Evolutionary conservation across 495 filamentous ascomycete species (phyloP).

Genomic region (Podospora bellae-mahoneyi): DNA sequence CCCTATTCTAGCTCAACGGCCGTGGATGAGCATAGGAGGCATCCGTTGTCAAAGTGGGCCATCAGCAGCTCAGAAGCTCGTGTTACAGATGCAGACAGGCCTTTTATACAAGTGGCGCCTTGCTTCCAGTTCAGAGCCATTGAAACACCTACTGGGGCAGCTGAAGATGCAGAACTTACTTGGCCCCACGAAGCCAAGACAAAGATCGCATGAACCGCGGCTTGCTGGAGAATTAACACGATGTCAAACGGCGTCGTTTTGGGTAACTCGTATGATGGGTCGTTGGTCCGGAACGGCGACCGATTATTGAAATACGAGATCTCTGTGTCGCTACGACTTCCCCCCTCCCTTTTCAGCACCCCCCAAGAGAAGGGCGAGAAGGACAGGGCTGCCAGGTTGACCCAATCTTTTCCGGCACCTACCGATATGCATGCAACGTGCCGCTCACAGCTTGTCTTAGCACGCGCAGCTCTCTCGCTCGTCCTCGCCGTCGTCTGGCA

Average conservation of each 20-base stretch:
- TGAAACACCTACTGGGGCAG: too few species aligned
- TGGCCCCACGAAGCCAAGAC: too few species aligned
- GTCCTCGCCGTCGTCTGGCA: not conserved
- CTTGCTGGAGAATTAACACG: not conserved
- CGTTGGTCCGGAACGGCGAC: slow-evolving; percentile 1
- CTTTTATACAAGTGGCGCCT: not conserved
- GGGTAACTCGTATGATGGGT: slow-evolving; percentile 1
- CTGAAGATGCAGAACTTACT: too few species aligned
- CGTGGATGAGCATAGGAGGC: not conserved
- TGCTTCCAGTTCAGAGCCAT: not conserved
- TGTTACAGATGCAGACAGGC: not conserved
- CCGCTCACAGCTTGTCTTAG: too few species aligned
- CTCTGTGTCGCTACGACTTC: not conserved
- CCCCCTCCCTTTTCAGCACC: slow-evolving; percentile 3
- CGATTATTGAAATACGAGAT: not conserved
- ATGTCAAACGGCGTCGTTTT: not conserved
- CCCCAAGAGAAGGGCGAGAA: not conserved
- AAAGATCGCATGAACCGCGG: not conserved
- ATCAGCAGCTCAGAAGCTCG: not conserved
- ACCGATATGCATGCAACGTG: not conserved
- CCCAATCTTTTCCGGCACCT: not conserved
- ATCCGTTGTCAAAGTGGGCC: not conserved
- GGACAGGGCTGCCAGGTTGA: not conserved
- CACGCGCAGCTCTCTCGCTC: too few species aligned
- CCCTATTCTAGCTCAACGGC: not conserved